phyloP scores from a whole-genome alignment of 371 early-diverging fungal genomes.

The Mortierella sp. region DNA sequence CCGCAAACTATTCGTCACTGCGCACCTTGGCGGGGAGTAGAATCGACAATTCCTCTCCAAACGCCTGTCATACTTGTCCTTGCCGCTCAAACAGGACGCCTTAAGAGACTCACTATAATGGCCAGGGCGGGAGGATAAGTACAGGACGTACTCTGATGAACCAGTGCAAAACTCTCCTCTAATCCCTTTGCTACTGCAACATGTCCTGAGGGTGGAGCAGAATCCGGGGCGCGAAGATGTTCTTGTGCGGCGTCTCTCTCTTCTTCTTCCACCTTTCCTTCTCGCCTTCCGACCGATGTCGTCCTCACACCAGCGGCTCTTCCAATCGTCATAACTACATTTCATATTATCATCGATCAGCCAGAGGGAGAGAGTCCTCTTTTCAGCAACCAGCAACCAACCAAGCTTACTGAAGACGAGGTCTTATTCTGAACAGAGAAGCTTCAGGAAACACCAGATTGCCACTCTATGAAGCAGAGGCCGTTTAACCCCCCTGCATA shows the following conservation, averaged over 20 bases:
- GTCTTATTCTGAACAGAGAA: too few species aligned
- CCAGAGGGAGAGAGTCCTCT: too few species aligned
- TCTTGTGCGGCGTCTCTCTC: neutral
- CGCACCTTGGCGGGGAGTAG: conserved; percentile 1
- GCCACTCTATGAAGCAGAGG: too few species aligned
- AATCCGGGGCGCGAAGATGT: conserved; percentile 5
- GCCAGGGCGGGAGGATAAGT: neutral
- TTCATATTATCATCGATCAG: neutral
- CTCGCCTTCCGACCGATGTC: neutral
- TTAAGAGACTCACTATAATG: neutral
- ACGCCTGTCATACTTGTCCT: neutral
- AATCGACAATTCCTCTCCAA: conserved; percentile 2
- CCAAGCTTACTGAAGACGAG: too few species aligned
- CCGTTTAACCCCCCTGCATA: too few species aligned
- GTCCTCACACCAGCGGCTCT: neutral
- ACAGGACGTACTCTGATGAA: neutral
- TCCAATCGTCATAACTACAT: neutral
- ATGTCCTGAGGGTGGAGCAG: conserved; percentile 29
- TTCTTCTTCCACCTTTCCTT: neutral
- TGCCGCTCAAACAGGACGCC: neutral
- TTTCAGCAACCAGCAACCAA: too few species aligned
- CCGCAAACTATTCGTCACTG: neutral
- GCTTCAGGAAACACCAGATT: too few species aligned
- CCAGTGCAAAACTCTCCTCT: neutral
- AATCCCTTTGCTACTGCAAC: conserved; percentile 10